Evolutionary conservation across 805 yeast genomes (phyloP), one percentile per base, ranked within the genome.

Genomic region (Lachancea waltii): DNA sequence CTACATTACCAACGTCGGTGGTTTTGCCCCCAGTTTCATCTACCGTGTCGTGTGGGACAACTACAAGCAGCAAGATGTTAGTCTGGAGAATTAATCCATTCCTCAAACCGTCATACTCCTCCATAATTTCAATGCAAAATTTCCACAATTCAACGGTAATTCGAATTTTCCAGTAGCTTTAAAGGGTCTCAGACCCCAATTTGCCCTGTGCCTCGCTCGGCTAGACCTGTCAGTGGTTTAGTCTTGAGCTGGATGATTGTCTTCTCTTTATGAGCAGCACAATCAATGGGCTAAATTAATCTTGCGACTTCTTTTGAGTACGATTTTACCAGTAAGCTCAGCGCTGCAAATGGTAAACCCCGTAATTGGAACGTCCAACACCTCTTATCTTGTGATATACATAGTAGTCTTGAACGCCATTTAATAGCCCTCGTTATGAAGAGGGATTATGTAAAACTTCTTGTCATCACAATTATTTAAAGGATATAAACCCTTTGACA

Each of bases 21-120:
- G 97, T 11, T 87, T 84, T 58, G 85, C 97, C 18, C 97, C 98
- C 33, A 85, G 90, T 51, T 92, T 92, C 65, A 83, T 92, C 38
- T 92, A 92, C 63, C 80, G 98, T 63, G 83, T 92, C 39, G 95
- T 92, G 15, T 75, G 89, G 67, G 98, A 92, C 62, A 86, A 90
- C 63, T 92, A 92, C 63, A 82, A 83, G 61, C 76, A 80, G 37
- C 87, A 81, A 52, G 97, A 92, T 65, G 85, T 75, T 42, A 70
- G 70, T 50, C 64, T 81, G 45, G 78, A 69, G 41, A 68, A 61
- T 17, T 27, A 21, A 20, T n/a, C n/a, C n/a, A n/a, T n/a, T n/a
- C n/a, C n/a, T n/a, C n/a, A n/a, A n/a, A n/a, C 26, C 26, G 26
- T 23, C 26, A 23, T 23, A 23, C 5, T 16, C 14, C n/a, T n/a